Percentiles rank a stretch among this genome's conserved stretches.
These are phyloP conservation scores for Cryptococcus jaspeensis DNA, from an alignment of 1,284 basidiomycete genomes.

Conservation along the genomic window DNA sequence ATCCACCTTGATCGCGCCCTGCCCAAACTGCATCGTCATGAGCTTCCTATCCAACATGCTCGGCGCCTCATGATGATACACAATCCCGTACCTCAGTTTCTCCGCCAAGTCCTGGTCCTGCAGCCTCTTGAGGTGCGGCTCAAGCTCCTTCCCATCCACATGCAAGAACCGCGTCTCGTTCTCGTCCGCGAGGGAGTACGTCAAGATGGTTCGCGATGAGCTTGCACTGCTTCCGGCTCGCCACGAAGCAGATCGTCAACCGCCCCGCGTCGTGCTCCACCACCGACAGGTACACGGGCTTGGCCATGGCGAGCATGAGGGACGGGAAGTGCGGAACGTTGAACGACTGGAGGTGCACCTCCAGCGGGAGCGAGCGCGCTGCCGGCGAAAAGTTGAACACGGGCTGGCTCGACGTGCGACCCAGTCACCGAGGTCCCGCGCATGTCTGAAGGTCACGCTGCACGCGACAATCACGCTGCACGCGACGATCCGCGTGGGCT, in stretches of 20 bases:
- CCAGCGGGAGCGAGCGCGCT: conserved; percentile 92
- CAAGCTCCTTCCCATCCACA: conserved; percentile 76
- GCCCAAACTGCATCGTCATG: conserved; percentile 87
- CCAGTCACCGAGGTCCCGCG: conserved; percentile 95
- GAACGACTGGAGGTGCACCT: conserved; percentile 96
- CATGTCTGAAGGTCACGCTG: conserved; percentile 93
- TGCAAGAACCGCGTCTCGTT: conserved; percentile 85
- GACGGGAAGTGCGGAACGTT: conserved; percentile 96
- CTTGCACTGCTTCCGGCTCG: conserved; percentile 89
- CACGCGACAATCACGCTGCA: too few species aligned
- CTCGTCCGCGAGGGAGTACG: conserved; percentile 86
- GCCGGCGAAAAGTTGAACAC: conserved; percentile 98
- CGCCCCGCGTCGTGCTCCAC: conserved; percentile 81
- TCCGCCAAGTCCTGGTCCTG: conserved; percentile 76
- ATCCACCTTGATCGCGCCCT: conserved; percentile 93
- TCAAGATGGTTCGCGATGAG: conserved; percentile 82
- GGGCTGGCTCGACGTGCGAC: conserved; percentile 85
- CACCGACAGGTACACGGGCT: conserved; percentile 93
- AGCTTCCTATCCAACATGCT: conserved; percentile 89
- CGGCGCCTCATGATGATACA: conserved; percentile 93
- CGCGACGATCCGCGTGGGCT: conserved; percentile 87
- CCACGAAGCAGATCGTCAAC: conserved; percentile 90
- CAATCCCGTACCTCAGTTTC: conserved; percentile 84
- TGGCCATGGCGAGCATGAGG: conserved; percentile 98
- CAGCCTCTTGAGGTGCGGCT: conserved; percentile 84